phyloP scores from a whole-genome alignment of 192 early-diverging fungal species.

The Rhizoclosmatium globosum region DNA sequence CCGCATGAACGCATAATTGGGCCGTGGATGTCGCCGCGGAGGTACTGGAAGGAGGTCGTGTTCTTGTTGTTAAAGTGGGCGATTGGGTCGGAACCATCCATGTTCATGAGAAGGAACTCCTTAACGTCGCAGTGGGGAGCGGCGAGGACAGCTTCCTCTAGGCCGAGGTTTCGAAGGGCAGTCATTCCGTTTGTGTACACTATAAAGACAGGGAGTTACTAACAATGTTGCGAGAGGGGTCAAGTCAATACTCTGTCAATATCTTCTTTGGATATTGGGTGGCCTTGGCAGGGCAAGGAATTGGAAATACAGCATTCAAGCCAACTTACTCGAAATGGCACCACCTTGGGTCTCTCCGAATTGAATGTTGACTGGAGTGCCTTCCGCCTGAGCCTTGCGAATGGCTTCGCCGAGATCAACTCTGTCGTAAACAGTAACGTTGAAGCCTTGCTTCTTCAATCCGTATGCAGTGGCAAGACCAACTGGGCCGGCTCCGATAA shows the following conservation, averaged over 20 bases:
- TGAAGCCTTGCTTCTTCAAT: background rate
- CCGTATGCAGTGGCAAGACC: conserved; percentile 21
- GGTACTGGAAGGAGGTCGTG: background rate
- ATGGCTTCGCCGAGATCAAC: background rate
- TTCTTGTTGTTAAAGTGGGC: conserved; percentile 10
- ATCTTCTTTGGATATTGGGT: no score
- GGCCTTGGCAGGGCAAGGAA: no score
- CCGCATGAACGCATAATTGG: background rate
- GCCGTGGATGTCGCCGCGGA: background rate
- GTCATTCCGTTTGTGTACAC: conserved; percentile 2
- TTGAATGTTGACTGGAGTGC: conserved; percentile 5
- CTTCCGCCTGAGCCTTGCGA: background rate
- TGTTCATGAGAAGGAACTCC: background rate
- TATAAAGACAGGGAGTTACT: background rate
- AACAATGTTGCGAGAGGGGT: no score
- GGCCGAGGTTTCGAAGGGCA: conserved; percentile 14
- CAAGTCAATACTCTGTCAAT: no score
- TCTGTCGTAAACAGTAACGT: conserved; percentile 18
- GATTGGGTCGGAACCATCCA: conserved; percentile 18
- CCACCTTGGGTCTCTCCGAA: conserved; percentile 20
- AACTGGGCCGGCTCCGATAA: conserved; percentile 22
- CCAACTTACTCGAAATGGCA: background rate
- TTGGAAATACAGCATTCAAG: no score
- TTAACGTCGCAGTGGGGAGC: background rate
- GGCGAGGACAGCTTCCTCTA: conserved; percentile 1